Base-by-base conservation (phyloP, 1,139 yeast genomes). In the Groenewaldozyma sp. region DNA sequence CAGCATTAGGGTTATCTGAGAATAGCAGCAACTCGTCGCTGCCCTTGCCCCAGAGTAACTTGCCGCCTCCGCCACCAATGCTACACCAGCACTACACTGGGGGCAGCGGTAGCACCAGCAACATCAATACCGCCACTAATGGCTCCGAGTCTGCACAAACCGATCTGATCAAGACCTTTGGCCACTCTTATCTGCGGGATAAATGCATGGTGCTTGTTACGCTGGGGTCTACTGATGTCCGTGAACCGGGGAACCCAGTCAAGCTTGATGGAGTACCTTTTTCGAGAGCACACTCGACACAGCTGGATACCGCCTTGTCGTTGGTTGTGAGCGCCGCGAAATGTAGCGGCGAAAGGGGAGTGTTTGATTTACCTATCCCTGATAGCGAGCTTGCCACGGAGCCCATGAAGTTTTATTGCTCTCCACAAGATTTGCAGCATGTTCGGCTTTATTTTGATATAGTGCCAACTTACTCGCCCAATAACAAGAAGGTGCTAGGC, bases 301-400 rank as follows among this genome's bases (percentile, higher is more conserved):
- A 83, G 56, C 67, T 87, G 34, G 96, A 88, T 52, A 84, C 95
- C 2, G 95, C 95, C 0, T 69, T 91, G 36, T 81, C 95, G 0
- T 65, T 88, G 41, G 76, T 80, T 10, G 73, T 88, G 11, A 74
- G 81, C 11, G 70, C 70, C 3, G 68, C 71, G 32, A 62, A 65
- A 29, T 41, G 48, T 17, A 65, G 72, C 16, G 82, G 77, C 43
- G 78, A 82, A n/a, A 77, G 91, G 1, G 71, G 73, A 1, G 69
- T 80, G 4, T 61, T 87, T 32, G 96, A 88, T 53, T 67, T 91
- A 48, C 97, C 97, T 1, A 64, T 86, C 36, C 91, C 84, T 53
- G 94, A 83, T 51, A 79, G 75, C 40, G 86, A 83, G 2, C 70
- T 77, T 47, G 78, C 88, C 4, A 74, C 88, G 3, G 97, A 87